phyloP scores from a whole-genome alignment of 2,329 filamentous ascomycete genomes.

The Ciborinia camelliae region DNA sequence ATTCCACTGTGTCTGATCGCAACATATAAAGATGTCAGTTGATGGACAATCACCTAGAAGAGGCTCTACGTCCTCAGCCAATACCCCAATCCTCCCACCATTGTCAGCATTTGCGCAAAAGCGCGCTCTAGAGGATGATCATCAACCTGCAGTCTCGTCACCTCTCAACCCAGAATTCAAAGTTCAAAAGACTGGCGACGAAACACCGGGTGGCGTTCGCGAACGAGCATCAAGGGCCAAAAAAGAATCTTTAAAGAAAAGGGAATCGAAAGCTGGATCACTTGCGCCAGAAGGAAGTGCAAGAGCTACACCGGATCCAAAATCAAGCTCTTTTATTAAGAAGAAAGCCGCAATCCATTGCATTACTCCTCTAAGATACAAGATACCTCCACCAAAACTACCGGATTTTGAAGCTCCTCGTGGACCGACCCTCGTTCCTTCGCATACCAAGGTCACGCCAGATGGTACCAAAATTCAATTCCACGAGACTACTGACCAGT shows the following conservation, averaged over 20 bases:
- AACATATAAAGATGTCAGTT: constrained; percentile 14
- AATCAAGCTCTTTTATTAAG: constrained; percentile 35
- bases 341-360: constrained; percentile 40
- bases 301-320: constrained; percentile 57
- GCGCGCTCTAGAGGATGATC: constrained; percentile 64
- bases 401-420: constrained; percentile 60
- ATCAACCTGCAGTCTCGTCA: constrained; percentile 68
- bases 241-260: constrained; percentile 67
- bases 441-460: constrained; percentile 51
- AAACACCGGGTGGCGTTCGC: constrained; percentile 31
- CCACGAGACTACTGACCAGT: constrained; percentile 64
- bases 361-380: constrained; percentile 55
- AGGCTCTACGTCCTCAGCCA: constrained; percentile 11
- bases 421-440: constrained; percentile 54
- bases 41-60: constrained; percentile 16
- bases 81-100: constrained; percentile 40
- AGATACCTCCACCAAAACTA: constrained; percentile 59
- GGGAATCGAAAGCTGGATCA: constrained; percentile 54
- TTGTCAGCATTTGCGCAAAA: constrained; percentile 57
- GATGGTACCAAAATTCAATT: constrained; percentile 55
- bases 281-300: constrained; percentile 46
- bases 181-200: constrained; percentile 40
- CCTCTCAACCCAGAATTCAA: constrained; percentile 68
- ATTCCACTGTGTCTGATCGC: not conserved
- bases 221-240: constrained; percentile 48